Conservation (phyloP, 495 filamentous ascomycete species). For the Penicillium paradoxum region DNA sequence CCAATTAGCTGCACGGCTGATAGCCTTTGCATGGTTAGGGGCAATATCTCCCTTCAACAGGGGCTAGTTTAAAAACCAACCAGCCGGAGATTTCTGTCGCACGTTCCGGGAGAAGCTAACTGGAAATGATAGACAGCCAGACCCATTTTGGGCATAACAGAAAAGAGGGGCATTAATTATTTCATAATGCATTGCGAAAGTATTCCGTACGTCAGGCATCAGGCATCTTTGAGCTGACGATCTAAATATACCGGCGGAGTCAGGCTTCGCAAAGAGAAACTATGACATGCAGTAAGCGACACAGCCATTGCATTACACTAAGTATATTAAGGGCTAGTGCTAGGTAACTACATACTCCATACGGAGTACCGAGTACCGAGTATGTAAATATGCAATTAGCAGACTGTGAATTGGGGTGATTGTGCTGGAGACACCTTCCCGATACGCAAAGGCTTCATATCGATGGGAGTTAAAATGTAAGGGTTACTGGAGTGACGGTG, state of each 20-base stretch:
- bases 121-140: neutral
- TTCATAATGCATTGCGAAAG: neutral
- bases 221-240: neutral
- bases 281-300: neutral
- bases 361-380: neutral
- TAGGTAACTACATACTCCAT: neutral
- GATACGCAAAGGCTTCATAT: neutral
- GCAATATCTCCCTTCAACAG: neutral
- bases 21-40: neutral
- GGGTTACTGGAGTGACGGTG: constrained; percentile 12
- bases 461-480: neutral
- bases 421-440: constrained; percentile 9
- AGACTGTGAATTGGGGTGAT: too few relatives aligned
- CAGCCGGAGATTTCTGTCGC: constrained; percentile 2
- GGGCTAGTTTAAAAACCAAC: neutral
- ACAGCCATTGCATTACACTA: neutral
- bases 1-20: neutral
- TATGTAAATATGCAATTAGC: too few relatives aligned
- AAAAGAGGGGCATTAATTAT: neutral
- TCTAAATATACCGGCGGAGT: constrained; percentile 4
- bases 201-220: neutral
- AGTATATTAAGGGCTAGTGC: neutral
- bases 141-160: neutral
- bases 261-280: neutral
- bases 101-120: neutral